A percentile compares a stretch with the other conserved stretches of the same genome.
Conservation (phyloP, 23 red algal genomes). For the Gracilaria caudata region DNA sequence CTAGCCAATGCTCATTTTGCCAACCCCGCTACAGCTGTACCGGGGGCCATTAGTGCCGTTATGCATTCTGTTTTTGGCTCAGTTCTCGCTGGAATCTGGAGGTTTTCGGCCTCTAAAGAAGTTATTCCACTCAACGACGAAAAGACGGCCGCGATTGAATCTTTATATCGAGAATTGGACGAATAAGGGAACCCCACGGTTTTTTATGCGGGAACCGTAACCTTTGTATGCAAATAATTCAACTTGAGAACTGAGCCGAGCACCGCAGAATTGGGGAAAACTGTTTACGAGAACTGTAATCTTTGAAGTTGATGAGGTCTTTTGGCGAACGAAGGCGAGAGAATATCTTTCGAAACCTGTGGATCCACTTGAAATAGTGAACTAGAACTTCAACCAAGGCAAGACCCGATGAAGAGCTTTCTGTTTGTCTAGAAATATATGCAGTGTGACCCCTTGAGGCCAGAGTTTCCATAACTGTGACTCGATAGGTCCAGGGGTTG, state of each 20-base stretch:
- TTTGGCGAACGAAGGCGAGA: too few relatives aligned
- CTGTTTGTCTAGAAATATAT: not conserved
- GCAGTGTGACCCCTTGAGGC: not conserved
- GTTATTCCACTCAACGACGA: not conserved
- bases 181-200: not conserved
- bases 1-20: slow-evolving; percentile 88
- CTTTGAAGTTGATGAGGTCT: too few relatives aligned
- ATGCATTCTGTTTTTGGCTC: slow-evolving; percentile 92
- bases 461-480: not conserved
- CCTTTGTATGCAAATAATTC: not conserved
- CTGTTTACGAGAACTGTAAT: not conserved
- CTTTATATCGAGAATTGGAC: slow-evolving; percentile 12
- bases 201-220: not conserved
- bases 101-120: slow-evolving; percentile 13
- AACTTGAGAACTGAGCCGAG: too few relatives aligned
- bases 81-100: slow-evolving; percentile 83
- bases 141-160: not conserved
- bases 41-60: slow-evolving; percentile 86
- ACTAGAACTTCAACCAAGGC: not conserved
- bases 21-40: slow-evolving; percentile 73
- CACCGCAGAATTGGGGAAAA: not conserved
- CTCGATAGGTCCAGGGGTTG: not conserved
- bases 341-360: not conserved
- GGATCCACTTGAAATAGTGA: not conserved
- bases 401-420: not conserved